Base-by-base conservation (phyloP, 768 basidiomycete genomes). In the Royoungia palumana region DNA sequence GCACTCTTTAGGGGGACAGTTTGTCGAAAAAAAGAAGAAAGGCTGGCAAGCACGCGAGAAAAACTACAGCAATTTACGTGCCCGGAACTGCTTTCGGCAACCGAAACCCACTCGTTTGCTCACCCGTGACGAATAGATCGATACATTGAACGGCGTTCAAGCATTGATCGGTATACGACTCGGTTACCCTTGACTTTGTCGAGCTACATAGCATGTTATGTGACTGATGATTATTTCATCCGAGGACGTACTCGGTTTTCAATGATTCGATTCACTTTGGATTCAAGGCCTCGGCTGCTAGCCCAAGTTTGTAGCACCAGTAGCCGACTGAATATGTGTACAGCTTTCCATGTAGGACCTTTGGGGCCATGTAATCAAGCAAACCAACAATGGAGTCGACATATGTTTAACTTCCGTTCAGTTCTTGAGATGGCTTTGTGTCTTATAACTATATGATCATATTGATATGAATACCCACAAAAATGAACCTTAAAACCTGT, bases 231-330 rank as follows among this genome's bases (percentile, higher is more conserved):
- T 3, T 6, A 14, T 6, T 19, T 25, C 6, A 10, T 47, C 12
- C 6, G 38, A 21, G 14, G 11, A 58, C 72, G 16, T 51, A 91
- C 92, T 78, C 96, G 63, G 92, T 77, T 73, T 90, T 95, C 49
- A 98, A 73, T 0, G 91, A 94, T 63, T 97, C 95, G 55, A 99
- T 98, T 48, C 89, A 84, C 53, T 81, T 86, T 3, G 96, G 95
- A 67, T 94, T 97, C 42, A 99, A 74, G 4, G 94, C 92, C 17
- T 96, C 96, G 1, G 96, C 96, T 2, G 96, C 96, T 10, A 99
- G 77, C 24, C 96, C 96, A 66, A 99, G n/a, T n/a, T n/a, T n/a
- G n/a, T n/a, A n/a, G n/a, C n/a, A 95, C 96, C 96, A 98, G 59
- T 89, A 98, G 70, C 98, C 96, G 41, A 98, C 96, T 0, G 91